A percentile compares a stretch with the other conserved stretches of the same genome.
phyloP scores from a whole-genome alignment of 345 rosid genomes.

The Angophora floribunda region DNA sequence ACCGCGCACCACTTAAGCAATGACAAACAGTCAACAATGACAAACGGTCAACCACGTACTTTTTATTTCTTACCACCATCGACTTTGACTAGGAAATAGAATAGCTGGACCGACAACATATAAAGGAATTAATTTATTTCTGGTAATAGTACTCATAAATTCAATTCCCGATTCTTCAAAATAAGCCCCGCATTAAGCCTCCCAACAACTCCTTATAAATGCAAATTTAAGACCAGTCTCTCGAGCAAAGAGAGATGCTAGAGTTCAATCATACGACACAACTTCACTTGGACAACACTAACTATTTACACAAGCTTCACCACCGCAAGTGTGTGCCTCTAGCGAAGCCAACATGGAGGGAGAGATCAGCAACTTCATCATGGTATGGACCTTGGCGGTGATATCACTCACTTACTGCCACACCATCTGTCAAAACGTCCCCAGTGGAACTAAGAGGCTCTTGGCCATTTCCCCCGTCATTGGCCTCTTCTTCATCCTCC shows the following conservation, averaged over 20 bases:
- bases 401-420: constrained; percentile 3
- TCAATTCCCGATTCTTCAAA: neutral
- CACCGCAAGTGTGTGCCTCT: neutral
- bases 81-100: neutral
- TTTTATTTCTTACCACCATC: neutral
- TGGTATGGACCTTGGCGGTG: constrained; percentile 7
- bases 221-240: neutral
- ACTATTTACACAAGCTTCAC: neutral
- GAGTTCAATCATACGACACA: neutral
- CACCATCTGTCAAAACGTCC: constrained; percentile 2
- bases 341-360: neutral
- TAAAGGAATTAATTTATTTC: neutral
- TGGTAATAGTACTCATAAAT: neutral
- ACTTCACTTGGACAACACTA: neutral
- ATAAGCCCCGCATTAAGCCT: neutral
- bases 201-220: neutral
- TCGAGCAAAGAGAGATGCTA: neutral
- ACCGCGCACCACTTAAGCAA: neutral
- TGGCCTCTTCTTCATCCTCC: constrained; percentile 17
- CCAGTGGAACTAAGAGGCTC: constrained; percentile 5
- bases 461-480: constrained; percentile 5
- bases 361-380: neutral
- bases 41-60: fast-evolving
- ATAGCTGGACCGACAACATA: neutral
- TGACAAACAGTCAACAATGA: neutral